Evolutionary conservation across 192 early-diverging fungal species (phyloP).

Genomic region (Rhizophagus prolifer): DNA sequence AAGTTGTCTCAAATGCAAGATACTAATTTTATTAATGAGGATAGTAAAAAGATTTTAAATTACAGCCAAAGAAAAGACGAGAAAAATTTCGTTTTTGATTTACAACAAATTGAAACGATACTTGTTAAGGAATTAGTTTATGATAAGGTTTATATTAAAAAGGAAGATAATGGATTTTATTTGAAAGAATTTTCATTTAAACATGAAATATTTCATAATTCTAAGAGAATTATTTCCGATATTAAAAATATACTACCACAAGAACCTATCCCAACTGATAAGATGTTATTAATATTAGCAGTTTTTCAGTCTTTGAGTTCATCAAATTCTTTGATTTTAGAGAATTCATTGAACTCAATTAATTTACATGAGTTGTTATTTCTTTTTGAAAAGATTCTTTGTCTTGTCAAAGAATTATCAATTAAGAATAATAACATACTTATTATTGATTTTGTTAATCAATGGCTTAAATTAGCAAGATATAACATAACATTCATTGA

Average conservation of each 20-base stretch:
- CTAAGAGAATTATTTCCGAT: slow-evolving; percentile 1
- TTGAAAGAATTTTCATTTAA: slow-evolving; percentile 20
- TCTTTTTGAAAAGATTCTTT: background rate
- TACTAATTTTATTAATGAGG: slow-evolving; percentile 18
- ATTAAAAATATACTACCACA: slow-evolving; percentile 10
- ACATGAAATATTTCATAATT: slow-evolving; percentile 22
- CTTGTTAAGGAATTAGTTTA: slow-evolving; percentile 15
- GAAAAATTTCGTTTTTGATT: slow-evolving; percentile 1
- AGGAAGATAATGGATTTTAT: background rate
- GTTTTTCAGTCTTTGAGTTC: background rate
- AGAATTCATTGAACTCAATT: background rate
- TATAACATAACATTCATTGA: background rate
- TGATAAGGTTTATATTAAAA: slow-evolving; percentile 13
- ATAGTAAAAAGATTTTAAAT: background rate
- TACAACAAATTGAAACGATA: slow-evolving; percentile 21
- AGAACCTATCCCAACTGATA: slow-evolving; percentile 20
- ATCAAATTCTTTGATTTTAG: background rate
- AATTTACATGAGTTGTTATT: slow-evolving; percentile 5
- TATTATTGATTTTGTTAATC: background rate
- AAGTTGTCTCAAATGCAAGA: background rate
- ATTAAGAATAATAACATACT: background rate
- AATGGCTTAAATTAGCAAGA: background rate
- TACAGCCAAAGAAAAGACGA: slow-evolving; percentile 3
- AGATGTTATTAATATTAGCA: background rate
- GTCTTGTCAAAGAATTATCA: background rate